phyloP scores from a whole-genome alignment of 345 rosid genomes.

The Linum trigynum region DNA sequence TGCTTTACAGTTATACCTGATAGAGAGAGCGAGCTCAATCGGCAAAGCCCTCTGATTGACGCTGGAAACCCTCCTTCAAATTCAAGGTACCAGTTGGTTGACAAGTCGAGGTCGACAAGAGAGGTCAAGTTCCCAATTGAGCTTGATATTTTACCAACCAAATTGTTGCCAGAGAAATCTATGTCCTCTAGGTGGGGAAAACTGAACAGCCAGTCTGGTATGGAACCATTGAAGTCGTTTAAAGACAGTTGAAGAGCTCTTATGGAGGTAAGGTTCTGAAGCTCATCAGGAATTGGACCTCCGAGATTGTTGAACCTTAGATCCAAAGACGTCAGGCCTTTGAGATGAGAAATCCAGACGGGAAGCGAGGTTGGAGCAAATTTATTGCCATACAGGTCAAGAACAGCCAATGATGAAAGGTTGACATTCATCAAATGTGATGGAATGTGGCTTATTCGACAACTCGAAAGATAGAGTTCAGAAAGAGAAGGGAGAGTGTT shows the following conservation, averaged over 20 bases:
- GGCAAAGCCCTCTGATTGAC: background rate
- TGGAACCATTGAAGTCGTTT: slow-evolving; percentile 11
- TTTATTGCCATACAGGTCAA: slow-evolving; percentile 12
- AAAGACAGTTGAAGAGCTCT: background rate
- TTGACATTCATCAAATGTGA: background rate
- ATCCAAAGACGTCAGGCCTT: slow-evolving; percentile 12
- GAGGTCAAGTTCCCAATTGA: background rate
- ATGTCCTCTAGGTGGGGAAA: background rate
- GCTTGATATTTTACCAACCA: background rate
- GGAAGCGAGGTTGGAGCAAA: slow-evolving; percentile 2
- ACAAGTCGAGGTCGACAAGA: background rate
- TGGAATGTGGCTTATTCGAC: slow-evolving; percentile 1
- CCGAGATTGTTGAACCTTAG: background rate
- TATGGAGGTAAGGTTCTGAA: background rate
- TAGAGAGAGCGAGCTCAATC: background rate
- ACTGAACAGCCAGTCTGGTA: slow-evolving; percentile 13
- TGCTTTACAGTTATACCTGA: background rate
- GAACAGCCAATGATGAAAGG: slow-evolving; percentile 15
- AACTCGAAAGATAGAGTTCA: slow-evolving; percentile 1
- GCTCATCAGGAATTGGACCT: background rate
- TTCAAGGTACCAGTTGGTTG: background rate
- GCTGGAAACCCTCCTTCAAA: background rate
- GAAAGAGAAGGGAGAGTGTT: slow-evolving; percentile 16
- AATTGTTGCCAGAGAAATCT: background rate
- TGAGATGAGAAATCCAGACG: slow-evolving; percentile 15